phyloP scores from a whole-genome alignment of 306 rosid genomes.

The Casuarina cunninghamiana region DNA sequence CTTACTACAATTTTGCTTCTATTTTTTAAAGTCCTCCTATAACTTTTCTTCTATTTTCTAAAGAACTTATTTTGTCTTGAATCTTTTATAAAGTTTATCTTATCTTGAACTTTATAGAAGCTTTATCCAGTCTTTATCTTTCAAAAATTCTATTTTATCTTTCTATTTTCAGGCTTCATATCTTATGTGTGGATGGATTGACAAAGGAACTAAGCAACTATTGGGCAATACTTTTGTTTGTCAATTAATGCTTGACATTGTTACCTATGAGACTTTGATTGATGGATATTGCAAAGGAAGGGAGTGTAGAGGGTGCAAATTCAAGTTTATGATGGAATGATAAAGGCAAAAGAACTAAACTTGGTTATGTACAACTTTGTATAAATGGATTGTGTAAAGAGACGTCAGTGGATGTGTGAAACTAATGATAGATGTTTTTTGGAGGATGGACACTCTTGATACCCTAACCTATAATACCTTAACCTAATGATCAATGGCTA shows the following conservation, averaged over 20 bases:
- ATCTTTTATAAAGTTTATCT: too few relatives aligned
- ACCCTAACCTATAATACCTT: constrained; percentile 48
- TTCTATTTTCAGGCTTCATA: too few relatives aligned
- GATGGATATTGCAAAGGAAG: constrained; percentile 51
- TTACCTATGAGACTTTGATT: constrained; percentile 52
- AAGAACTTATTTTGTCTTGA: too few relatives aligned
- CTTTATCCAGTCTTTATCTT: too few relatives aligned
- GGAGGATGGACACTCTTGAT: constrained; percentile 34
- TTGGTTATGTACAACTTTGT: constrained; percentile 50
- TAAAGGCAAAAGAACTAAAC: constrained; percentile 44
- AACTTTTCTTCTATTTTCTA: too few relatives aligned
- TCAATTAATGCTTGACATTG: constrained; percentile 47
- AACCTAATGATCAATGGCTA: constrained; percentile 33
- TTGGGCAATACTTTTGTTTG: constrained; percentile 47
- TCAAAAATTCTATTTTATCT: too few relatives aligned
- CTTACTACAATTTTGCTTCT: too few relatives aligned
- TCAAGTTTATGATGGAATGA: constrained; percentile 37
- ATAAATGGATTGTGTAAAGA: constrained; percentile 49
- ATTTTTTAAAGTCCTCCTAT: too few relatives aligned
- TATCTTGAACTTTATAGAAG: too few relatives aligned
- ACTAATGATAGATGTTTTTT: constrained; percentile 33
- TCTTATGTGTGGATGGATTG: too few relatives aligned
- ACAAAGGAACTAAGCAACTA: constrained; percentile 41
- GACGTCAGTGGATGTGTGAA: constrained; percentile 33
- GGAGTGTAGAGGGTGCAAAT: constrained; percentile 38